Evolutionary conservation across 169 alveolate genomes (phyloP), one percentile per base, ranked within the genome.

Genomic region (Eimeria necatrix): DNA sequence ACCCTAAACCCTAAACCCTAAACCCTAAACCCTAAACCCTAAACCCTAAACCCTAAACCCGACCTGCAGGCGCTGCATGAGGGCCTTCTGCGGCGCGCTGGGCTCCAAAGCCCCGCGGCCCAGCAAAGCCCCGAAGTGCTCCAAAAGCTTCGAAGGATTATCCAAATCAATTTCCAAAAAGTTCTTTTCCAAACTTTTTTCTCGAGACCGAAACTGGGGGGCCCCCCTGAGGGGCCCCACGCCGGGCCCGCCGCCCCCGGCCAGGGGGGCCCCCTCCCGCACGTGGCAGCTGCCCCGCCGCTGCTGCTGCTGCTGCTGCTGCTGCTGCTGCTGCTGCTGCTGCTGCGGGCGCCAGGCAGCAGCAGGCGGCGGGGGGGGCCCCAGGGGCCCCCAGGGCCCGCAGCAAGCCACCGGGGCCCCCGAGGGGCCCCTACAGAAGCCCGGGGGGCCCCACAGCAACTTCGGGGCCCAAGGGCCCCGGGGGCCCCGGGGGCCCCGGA

Each of bases 61-160:
- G 9, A 86, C 93, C 93, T 86, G 93, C 52, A 86, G 5, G 46
- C 68, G 22, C 12, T 41, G 7, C 85, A 86, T 86, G 84, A 88
- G 93, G 26, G 61, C 71, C 53, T 68, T 86, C 64, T 86, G 93
- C 5, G 93, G 68, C 4, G 32, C 68, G 49, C 76, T 86, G 22
- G 93, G 93, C 49, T 86, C 93, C 49, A 86, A 70, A 26, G 61
- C 68, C 46, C 93, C 93, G 4, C 68, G 24, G 4, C 49, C 32
- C 24, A 86, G 64, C 59, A 86, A 10, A 24, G 22, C 93, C 4
- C 85, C 12, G 22, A 86, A 86, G 24, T 86, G 49, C 16, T 61
- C 84, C 52, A 86, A 53, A 8, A 86, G 70, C 26, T 51, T 71
- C 26, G 84, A 46, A 2, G 93, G 93, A 26, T 86, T 86, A 76